Conservation (phyloP, 1,284 basidiomycete species). For the Psilocybe mexicana region DNA sequence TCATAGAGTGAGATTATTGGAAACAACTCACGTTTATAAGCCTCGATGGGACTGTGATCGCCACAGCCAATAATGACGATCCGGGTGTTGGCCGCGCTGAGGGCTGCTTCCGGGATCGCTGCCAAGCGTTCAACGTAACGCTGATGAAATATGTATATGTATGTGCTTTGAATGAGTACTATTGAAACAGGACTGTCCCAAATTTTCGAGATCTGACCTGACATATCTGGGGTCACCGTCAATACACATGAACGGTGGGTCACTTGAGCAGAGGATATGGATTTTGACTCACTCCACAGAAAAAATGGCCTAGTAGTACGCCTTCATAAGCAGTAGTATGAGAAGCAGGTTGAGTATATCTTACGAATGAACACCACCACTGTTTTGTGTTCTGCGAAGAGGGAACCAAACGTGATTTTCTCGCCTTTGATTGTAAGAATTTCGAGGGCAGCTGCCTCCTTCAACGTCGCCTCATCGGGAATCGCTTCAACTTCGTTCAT, state of each 20-base stretch:
- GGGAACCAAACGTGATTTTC: constrained; percentile 47
- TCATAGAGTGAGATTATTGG: neutral
- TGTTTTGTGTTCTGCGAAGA: constrained; percentile 50
- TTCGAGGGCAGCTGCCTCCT: constrained; percentile 37
- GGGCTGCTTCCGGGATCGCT: constrained; percentile 40
- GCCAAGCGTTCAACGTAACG: constrained; percentile 56
- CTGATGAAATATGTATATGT: too few species aligned
- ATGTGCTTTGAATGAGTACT: too few species aligned
- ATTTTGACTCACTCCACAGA: constrained; percentile 52
- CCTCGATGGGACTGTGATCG: constrained; percentile 51
- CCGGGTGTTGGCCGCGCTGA: constrained; percentile 42
- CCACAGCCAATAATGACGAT: constrained; percentile 67
- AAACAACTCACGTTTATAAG: constrained; percentile 52
- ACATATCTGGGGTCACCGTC: neutral
- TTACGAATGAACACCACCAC: constrained; percentile 68
- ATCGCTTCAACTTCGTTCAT: constrained; percentile 21
- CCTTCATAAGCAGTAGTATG: neutral
- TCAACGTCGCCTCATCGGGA: constrained; percentile 33
- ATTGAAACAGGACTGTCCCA: too few species aligned
- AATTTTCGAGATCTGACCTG: too few species aligned
- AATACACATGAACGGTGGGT: too few species aligned
- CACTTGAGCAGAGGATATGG: neutral
- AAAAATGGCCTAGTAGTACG: constrained; percentile 59
- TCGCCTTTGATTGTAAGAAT: constrained; percentile 46
- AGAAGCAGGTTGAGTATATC: constrained; percentile 16